Base-by-base conservation (phyloP, 768 basidiomycete species). In the Grammothele lineata region DNA sequence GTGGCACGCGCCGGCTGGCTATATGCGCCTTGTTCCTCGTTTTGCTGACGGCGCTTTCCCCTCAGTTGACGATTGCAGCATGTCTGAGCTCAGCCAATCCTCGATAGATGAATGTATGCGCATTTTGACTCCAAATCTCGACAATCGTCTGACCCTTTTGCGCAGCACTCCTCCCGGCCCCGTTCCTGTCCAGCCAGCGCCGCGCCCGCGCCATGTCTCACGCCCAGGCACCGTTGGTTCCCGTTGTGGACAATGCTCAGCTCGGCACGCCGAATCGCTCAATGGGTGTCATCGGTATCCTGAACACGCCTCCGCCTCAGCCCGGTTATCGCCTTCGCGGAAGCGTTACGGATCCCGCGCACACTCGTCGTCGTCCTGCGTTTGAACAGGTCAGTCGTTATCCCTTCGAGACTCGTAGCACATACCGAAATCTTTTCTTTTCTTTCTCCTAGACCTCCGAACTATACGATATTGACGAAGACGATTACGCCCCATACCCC, bases 391-490 rank as follows among this genome's bases (percentile, higher is more conserved):
- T 73, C 39, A 26, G 70, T 60, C 10, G 19, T 22, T 10, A 37
- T 30, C 17, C n/a, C 47, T n/a, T n/a, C n/a, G n/a, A n/a, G n/a
- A n/a, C n/a, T n/a, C n/a, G n/a, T n/a, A n/a, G n/a, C n/a, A n/a
- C 40, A 26, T 9, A 44, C 45, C 24, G 12, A 14, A 25, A 34
- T 62, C 3, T 58, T 54, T 53, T 56, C 36, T 38, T 52, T 48
- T 61, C 10, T 58, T 64, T 19, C 23, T 63, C 63, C 47, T 62
- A 70, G 56, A 51, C 50, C 32, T 60, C 57, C 19, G 77, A 85
- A 30, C 68, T 87, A 47, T 87, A 85, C 60, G 82, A 87, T 58
- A 87, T 88, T 51, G 80, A 85, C 56, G 86, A 87, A 62, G 80
- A 82, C 57, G 78, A 80, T 47, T 76, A 77, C 56, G 80, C 81